phyloP scores from a whole-genome alignment of 805 yeast genomes.

The Saturnispora halmiae region DNA sequence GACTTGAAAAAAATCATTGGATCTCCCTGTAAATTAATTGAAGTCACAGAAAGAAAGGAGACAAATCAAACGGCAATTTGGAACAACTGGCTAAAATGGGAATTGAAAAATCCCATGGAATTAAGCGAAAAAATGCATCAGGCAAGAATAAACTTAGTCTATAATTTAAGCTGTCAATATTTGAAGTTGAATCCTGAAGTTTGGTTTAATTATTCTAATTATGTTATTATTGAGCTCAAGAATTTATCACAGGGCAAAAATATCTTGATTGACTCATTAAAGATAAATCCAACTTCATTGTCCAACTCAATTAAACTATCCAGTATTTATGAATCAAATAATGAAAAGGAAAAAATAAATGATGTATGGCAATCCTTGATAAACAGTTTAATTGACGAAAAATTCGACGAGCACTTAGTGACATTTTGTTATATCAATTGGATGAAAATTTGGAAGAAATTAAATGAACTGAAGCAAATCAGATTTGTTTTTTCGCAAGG shows the following conservation, averaged over 20 bases:
- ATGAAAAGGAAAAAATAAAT: constrained; percentile 41
- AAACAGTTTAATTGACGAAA: constrained; percentile 31
- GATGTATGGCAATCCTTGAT: constrained; percentile 44
- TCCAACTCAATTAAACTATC: constrained; percentile 58
- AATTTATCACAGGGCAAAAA: constrained; percentile 26
- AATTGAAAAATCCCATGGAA: constrained; percentile 58
- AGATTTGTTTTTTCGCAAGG: constrained; percentile 62
- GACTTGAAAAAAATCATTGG: constrained; percentile 56
- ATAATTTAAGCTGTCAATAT: constrained; percentile 54
- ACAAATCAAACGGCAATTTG: constrained; percentile 43
- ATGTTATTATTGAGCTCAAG: constrained; percentile 15
- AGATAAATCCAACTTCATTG: constrained; percentile 61
- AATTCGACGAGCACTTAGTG: constrained; percentile 24
- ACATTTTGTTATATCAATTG: constrained; percentile 61
- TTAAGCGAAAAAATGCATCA: constrained; percentile 41
- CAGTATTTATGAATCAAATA: constrained; percentile 57
- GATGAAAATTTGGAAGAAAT: constrained; percentile 64
- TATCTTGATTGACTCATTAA: constrained; percentile 44
- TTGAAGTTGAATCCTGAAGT: constrained; percentile 60
- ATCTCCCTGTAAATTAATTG: constrained; percentile 11
- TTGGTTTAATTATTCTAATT: constrained; percentile 55
- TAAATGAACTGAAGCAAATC: constrained; percentile 42
- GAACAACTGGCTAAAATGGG: constrained; percentile 75
- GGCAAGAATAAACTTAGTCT: constrained; percentile 61
- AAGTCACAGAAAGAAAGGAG: constrained; percentile 17